phyloP scores from a whole-genome alignment of 148 eudicot genomes.

The Drosera capensis region DNA sequence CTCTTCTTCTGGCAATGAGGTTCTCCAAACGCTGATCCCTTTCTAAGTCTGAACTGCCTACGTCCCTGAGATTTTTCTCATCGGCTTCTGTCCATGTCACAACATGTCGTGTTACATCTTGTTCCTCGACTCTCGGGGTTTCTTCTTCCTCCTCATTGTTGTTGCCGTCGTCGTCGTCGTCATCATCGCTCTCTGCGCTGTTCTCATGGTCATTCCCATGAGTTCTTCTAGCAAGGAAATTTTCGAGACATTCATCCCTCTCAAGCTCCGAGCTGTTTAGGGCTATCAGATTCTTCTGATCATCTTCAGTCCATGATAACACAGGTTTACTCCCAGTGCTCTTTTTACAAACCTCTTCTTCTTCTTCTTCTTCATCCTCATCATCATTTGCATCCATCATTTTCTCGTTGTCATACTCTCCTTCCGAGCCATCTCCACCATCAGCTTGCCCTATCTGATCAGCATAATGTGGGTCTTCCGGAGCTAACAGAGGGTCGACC shows the following conservation, averaged over 20 bases:
- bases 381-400: conserved; percentile 13
- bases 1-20: conserved; percentile 47
- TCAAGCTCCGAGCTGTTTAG: conserved; percentile 29
- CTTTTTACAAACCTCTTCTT: conserved; percentile 8
- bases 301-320: conserved; percentile 34
- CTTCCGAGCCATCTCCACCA: conserved; percentile 11
- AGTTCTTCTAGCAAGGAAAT: conserved; percentile 23
- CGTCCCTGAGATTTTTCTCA: conserved; percentile 72
- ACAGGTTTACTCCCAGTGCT: conserved; percentile 11
- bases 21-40: conserved; percentile 62
- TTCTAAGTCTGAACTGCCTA: conserved; percentile 65
- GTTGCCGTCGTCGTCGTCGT: conserved; percentile 20
- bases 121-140: conserved; percentile 9
- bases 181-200: conserved; percentile 7
- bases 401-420: conserved; percentile 6
- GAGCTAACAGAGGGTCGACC: conserved; percentile 32
- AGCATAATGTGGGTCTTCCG: conserved; percentile 13
- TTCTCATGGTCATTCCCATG: conserved; percentile 2
- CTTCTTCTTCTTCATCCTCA: conserved; percentile 16
- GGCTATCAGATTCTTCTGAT: conserved; percentile 27
- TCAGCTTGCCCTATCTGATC: conserved; percentile 15
- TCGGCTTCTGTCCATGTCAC: conserved; percentile 63
- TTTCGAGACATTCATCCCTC: conserved; percentile 31
- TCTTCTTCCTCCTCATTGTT: conserved; percentile 26
- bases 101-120: conserved; percentile 15